A percentile compares a stretch with the other conserved stretches of the same genome.
Evolutionary conservation across 805 yeast genomes (phyloP).

Genomic region (Nakazawaea wyomingensis): DNA sequence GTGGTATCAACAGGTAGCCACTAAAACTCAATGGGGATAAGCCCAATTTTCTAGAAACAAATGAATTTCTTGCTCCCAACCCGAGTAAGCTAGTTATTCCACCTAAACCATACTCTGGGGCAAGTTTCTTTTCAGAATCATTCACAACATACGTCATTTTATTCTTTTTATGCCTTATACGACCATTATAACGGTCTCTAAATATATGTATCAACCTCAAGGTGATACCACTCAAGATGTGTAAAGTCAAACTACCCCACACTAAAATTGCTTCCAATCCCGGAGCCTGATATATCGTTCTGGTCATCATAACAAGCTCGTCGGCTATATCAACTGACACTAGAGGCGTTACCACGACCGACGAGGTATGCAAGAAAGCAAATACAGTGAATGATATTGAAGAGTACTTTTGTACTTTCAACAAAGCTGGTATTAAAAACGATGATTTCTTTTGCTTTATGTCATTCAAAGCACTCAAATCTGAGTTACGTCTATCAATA

Average conservation of each 20-base stretch:
- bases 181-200: constrained; percentile 22
- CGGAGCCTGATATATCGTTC: constrained; percentile 56
- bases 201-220: constrained; percentile 35
- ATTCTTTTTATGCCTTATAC: constrained; percentile 16
- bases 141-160: background rate
- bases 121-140: constrained; percentile 17
- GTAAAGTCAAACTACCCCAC: constrained; percentile 40
- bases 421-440: constrained; percentile 17
- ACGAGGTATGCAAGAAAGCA: constrained; percentile 49
- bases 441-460: constrained; percentile 6
- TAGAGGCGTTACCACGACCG: constrained; percentile 51
- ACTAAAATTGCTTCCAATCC: constrained; percentile 44
- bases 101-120: constrained; percentile 53
- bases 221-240: constrained; percentile 48
- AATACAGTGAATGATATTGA: constrained; percentile 55
- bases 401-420: constrained; percentile 48
- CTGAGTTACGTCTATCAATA: constrained; percentile 1
- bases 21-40: constrained; percentile 53
- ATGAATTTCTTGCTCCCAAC: constrained; percentile 44
- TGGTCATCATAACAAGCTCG: constrained; percentile 52
- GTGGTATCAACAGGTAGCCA: constrained; percentile 49
- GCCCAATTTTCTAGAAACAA: constrained; percentile 39
- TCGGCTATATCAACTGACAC: constrained; percentile 40
- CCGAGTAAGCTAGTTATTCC: constrained; percentile 56
- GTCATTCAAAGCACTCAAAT: constrained; percentile 1